A percentile compares a stretch with the other conserved stretches of the same genome.
These are phyloP conservation scores for Albifimbria verrucaria DNA, from an alignment of 2,329 filamentous ascomycete species.

Conservation along the genomic window DNA sequence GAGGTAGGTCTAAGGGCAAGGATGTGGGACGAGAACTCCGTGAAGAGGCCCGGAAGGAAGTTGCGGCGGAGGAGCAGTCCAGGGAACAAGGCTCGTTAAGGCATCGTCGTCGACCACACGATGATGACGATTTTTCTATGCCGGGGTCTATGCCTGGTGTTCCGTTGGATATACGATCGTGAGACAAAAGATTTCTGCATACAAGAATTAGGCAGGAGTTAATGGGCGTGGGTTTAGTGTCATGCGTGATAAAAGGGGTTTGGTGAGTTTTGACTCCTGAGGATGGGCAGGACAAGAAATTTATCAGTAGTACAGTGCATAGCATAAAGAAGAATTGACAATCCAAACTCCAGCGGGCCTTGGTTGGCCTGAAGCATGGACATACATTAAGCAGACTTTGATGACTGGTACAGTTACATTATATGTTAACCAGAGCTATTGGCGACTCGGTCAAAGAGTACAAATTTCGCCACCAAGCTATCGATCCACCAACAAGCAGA, in stretches of 20 bases:
- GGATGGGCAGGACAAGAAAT: no score
- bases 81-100: constrained; percentile 35
- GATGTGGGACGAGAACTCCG: constrained; percentile 49
- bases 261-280: no score
- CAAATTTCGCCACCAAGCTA: constrained; percentile 67
- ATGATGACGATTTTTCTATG: constrained; percentile 40
- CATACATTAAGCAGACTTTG: no score
- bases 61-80: constrained; percentile 41
- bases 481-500: constrained; percentile 68
- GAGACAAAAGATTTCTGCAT: no score
- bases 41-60: constrained; percentile 47
- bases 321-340: no score
- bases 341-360: no score
- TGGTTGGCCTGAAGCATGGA: no score
- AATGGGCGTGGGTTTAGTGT: no score
- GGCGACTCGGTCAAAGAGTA: constrained; percentile 65
- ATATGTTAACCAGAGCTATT: constrained; percentile 25
- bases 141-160: constrained; percentile 44
- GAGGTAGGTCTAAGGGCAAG: constrained; percentile 51
- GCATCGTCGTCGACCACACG: constrained; percentile 32
- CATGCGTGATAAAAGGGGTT: no score
- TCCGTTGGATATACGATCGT: constrained; percentile 24
- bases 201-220: no score
- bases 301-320: no score
- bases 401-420: constrained; percentile 10